Conservation (phyloP, 305 asterid species). For the Fraxinus platypoda region DNA sequence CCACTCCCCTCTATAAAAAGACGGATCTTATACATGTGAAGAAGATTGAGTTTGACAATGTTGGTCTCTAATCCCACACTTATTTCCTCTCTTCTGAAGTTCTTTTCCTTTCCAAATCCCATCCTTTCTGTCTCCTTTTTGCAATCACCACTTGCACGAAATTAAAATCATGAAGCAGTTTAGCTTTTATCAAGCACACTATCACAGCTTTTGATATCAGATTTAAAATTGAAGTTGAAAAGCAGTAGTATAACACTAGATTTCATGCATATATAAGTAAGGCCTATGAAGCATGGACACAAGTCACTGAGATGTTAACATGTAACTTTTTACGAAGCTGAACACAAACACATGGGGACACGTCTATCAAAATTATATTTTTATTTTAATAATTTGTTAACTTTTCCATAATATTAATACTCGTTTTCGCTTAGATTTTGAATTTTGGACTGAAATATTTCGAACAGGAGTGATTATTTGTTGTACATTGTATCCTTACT, state of each 20-base stretch:
- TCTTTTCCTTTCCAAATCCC: neutral
- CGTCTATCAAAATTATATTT: neutral
- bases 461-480: neutral
- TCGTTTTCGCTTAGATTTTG: neutral
- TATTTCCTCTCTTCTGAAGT: neutral
- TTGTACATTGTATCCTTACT: neutral
- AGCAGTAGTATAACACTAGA: neutral
- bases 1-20: neutral
- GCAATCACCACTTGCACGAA: neutral
- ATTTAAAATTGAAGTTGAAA: neutral
- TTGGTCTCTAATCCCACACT: neutral
- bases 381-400: neutral
- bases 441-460: neutral
- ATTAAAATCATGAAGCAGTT: neutral
- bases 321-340: neutral
- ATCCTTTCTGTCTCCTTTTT: neutral
- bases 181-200: neutral
- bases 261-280: neutral
- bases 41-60: neutral
- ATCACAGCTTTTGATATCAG: neutral
- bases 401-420: neutral
- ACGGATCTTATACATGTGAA: neutral
- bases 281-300: neutral
- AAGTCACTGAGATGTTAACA: neutral
- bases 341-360: neutral